Base-by-base conservation (phyloP, 2,329 filamentous ascomycete species). In the Apiospora sp. region DNA sequence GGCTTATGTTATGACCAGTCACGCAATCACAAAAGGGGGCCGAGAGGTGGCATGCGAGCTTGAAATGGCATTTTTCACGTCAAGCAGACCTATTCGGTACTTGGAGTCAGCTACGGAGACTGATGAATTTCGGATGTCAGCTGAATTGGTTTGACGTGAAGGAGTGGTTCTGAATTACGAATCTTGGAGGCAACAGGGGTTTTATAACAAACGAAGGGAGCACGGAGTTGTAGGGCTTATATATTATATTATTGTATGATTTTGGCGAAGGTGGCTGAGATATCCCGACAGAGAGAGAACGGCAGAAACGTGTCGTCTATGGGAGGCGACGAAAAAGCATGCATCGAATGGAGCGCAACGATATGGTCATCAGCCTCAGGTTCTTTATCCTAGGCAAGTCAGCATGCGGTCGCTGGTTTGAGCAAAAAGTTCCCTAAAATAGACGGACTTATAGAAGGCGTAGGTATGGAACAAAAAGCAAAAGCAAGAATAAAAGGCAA, bases 181-280 rank as follows among this genome's bases (percentile, higher is more conserved):
- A 64, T 64, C 34, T 64, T 64, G 58, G 58, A 41, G 34, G 34
- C 34, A 64, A 13, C n/a, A n/a, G 34, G 58, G 54, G 27, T n/a
- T 19, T 37, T 64, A 64, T 64, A 41, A 64, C 34, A 22, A 64
- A 64, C 58, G 22, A 64, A 41, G 30, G 58, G 58, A 41, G 58
- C 58, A 64, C 12, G 58, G 58, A 64, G 58, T 64, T 64, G 58
- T 41, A 64, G 30, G 58, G 58, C 58, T 64, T 64, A 64, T 64
- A 64, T 64, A 64, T 41, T 64, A 64, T 64, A 64, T 64, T 64
- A 64, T 64, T 64, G 58, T 64, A 64, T 64, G 58, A 64, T 64
- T 64, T 64, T 3, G 58, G 22, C 6, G 12, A 41, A 41, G 19
- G 58, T 41, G 58, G 58, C 58, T 64, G 58, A 41, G 58, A 64